Conservation (phyloP, 2,329 filamentous ascomycete genomes). For the Pezicula neosporulosa region DNA sequence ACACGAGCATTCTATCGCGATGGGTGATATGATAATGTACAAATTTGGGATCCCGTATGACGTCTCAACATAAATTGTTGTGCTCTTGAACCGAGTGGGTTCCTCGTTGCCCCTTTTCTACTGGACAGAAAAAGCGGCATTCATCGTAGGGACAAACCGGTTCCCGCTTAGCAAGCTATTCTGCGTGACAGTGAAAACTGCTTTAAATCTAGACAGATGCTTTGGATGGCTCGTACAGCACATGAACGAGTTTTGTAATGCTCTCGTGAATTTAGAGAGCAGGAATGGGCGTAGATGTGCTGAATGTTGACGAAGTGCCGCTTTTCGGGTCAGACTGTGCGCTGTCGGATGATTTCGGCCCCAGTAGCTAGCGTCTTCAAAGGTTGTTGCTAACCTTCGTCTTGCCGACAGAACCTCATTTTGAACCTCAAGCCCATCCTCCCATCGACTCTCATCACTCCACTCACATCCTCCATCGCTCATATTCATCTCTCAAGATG, state of each 20-base stretch:
- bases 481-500: conserved; percentile 72
- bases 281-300: too few relatives aligned
- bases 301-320: too few relatives aligned
- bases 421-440: conserved; percentile 17
- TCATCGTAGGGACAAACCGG: neutral
- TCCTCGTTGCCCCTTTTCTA: too few relatives aligned
- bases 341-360: neutral
- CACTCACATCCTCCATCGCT: conserved; percentile 57
- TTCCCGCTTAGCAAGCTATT: neutral
- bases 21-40: neutral
- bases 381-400: conserved; percentile 6
- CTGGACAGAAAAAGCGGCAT: too few relatives aligned
- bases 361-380: neutral
- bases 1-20: neutral
- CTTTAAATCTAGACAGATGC: too few relatives aligned
- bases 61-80: too few relatives aligned
- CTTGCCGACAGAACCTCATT: conserved; percentile 49
- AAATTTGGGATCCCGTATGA: too few relatives aligned
- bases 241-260: too few relatives aligned
- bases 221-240: too few relatives aligned
- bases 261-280: too few relatives aligned
- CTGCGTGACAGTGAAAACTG: too few relatives aligned
- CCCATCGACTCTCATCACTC: conserved; percentile 48
- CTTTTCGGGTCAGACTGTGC: neutral
- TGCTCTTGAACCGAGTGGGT: too few relatives aligned